phyloP scores from a whole-genome alignment of 2,329 filamentous ascomycete genomes.

The Parafenestella ontariensis region DNA sequence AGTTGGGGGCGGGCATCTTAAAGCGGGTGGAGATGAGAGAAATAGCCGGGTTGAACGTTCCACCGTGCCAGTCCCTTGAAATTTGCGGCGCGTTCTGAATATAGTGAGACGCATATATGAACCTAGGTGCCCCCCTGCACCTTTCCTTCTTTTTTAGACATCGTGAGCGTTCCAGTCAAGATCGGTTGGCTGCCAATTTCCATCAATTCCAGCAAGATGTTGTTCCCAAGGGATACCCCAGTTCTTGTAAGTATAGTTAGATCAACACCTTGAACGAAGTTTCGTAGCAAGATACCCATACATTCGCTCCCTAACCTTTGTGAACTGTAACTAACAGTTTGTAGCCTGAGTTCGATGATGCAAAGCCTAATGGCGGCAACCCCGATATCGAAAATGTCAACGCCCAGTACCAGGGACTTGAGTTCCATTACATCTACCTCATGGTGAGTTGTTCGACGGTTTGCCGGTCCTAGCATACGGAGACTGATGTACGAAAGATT shows the following conservation, averaged over 20 bases:
- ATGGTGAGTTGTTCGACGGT: slow-evolving; percentile 28
- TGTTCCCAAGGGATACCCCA: slow-evolving; percentile 13
- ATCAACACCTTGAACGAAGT: too few species aligned
- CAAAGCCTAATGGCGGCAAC: slow-evolving; percentile 62
- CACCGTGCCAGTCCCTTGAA: slow-evolving; percentile 13
- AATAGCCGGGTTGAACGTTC: slow-evolving; percentile 14
- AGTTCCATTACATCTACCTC: slow-evolving; percentile 68
- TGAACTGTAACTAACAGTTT: neutral
- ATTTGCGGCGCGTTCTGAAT: slow-evolving; percentile 10
- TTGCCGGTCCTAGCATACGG: too few species aligned
- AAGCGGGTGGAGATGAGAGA: slow-evolving; percentile 20
- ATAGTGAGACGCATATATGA: slow-evolving; percentile 27
- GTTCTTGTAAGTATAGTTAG: slow-evolving; percentile 16
- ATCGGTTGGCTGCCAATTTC: neutral
- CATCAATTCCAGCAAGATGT: slow-evolving; percentile 12
- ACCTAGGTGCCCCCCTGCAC: slow-evolving; percentile 19
- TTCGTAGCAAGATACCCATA: neutral
- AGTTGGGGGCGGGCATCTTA: slow-evolving; percentile 26
- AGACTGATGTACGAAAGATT: slow-evolving; percentile 37
- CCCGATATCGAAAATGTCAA: slow-evolving; percentile 63
- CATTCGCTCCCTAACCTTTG: neutral
- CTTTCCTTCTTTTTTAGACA: slow-evolving; percentile 3
- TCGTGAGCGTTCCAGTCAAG: slow-evolving; percentile 3
- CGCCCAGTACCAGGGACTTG: slow-evolving; percentile 63
- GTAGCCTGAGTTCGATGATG: slow-evolving; percentile 50